A percentile compares a stretch with the other conserved stretches of the same genome.
These are phyloP conservation scores for Parastagonospora nodorum DNA, from an alignment of 2,329 filamentous ascomycete species.

Conservation along the genomic window DNA sequence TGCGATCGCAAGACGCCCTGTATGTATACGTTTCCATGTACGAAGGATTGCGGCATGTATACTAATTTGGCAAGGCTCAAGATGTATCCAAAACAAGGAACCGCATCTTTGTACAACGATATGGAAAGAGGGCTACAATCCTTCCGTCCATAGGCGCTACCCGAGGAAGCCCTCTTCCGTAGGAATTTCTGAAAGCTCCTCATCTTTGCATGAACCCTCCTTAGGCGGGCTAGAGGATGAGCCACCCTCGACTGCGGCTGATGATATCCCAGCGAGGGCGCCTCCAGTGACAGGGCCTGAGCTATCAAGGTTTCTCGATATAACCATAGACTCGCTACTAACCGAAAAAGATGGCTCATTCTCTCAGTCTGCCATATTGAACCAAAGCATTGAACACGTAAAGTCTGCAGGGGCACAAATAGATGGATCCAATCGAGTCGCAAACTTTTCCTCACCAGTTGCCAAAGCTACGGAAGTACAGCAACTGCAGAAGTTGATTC, in stretches of 20 bases:
- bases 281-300: neutral
- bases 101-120: conserved; percentile 38
- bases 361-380: conserved; percentile 16
- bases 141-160: conserved; percentile 38
- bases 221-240: conserved; percentile 1
- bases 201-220: conserved; percentile 13
- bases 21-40: conserved; percentile 1
- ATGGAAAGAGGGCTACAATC: conserved; percentile 41
- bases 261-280: neutral
- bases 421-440: conserved; percentile 6
- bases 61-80: conserved; percentile 16
- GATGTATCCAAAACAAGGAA: conserved; percentile 40
- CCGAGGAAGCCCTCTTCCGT: conserved; percentile 11
- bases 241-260: neutral
- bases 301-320: conserved; percentile 24
- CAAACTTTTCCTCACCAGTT: conserved; percentile 25
- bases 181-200: conserved; percentile 7
- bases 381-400: conserved; percentile 21
- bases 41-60: neutral
- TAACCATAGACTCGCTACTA: conserved; percentile 32
- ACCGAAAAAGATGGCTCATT: conserved; percentile 27
- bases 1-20: conserved; percentile 38
- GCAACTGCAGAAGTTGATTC: conserved; percentile 48
- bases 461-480: conserved; percentile 30
- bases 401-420: conserved; percentile 11